These are phyloP conservation scores for Colletotrichum simmondsii DNA, from an alignment of 2,329 filamentous ascomycete species.

Conservation along the genomic window DNA sequence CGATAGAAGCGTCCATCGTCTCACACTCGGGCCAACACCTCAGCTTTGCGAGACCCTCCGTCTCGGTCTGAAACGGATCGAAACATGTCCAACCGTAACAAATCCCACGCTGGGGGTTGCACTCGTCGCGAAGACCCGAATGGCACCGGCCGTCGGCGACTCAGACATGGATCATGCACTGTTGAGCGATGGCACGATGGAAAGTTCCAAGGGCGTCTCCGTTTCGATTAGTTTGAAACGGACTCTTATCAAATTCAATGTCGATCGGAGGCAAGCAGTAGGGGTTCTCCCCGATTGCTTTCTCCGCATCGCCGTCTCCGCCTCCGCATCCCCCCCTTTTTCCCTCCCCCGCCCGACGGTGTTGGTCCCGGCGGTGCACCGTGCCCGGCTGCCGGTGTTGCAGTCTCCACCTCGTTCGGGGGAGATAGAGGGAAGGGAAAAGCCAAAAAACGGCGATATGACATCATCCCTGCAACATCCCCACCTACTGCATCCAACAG, in stretches of 20 bases:
- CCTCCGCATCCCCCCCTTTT: conserved; percentile 20
- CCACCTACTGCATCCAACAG: background rate
- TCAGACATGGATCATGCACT: conserved; percentile 9
- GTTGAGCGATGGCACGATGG: background rate
- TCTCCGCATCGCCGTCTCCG: conserved; percentile 1
- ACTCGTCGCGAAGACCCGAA: conserved; percentile 7
- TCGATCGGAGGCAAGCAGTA: conserved; percentile 6
- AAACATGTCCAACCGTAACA: conserved; percentile 2
- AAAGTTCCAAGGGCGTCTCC: background rate
- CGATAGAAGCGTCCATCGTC: background rate
- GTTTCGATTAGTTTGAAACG: conserved; percentile 17
- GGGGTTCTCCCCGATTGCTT: background rate
- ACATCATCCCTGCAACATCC: conserved; percentile 11
- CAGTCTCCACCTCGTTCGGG: conserved; percentile 1
- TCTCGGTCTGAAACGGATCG: conserved; percentile 20
- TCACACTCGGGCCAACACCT: background rate
- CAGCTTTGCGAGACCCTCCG: background rate
- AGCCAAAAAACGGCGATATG: conserved; percentile 1
- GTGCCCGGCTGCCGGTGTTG: conserved; percentile 10
- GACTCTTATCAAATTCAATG: background rate
- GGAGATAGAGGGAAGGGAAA: background rate
- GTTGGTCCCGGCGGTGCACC: conserved; percentile 19
- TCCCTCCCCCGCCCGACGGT: background rate
- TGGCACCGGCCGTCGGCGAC: background rate
- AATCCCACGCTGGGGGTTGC: conserved; percentile 14